Evolutionary conservation across 345 rosid species (phyloP).

Genomic region (Hirschfeldia incana): DNA sequence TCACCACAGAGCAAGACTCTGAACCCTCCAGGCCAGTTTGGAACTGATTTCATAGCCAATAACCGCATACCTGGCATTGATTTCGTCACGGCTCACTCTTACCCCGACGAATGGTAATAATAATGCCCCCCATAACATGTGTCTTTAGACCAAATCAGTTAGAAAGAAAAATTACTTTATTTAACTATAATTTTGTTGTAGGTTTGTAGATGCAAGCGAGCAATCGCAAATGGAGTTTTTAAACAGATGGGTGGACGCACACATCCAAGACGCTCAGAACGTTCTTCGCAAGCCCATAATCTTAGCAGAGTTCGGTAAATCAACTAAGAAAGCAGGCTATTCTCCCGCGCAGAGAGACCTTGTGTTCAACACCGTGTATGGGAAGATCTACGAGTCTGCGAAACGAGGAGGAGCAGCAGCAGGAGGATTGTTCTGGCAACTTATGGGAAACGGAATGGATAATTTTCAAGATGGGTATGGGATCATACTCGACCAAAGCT

Average conservation of each 20-base stretch:
- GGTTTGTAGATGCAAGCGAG: slow-evolving; percentile 62
- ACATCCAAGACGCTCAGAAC: slow-evolving; percentile 72
- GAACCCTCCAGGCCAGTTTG: slow-evolving; percentile 67
- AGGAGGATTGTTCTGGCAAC: slow-evolving; percentile 96
- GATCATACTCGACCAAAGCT: slow-evolving; percentile 54
- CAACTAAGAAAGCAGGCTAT: slow-evolving; percentile 54
- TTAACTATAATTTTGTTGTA: slow-evolving; percentile 25
- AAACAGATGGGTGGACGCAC: slow-evolving; percentile 74
- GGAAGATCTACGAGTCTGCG: slow-evolving; percentile 72
- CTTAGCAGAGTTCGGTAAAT: slow-evolving; percentile 81
- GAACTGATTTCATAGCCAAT: slow-evolving; percentile 88
- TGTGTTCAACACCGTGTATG: slow-evolving; percentile 65
- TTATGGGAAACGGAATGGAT: slow-evolving; percentile 71
- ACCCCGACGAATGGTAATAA: slow-evolving; percentile 91
- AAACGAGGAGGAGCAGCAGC: slow-evolving; percentile 82
- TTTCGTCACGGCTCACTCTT: slow-evolving; percentile 81
- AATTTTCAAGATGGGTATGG: slow-evolving; percentile 85
- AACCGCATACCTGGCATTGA: slow-evolving; percentile 74
- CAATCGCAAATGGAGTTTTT: slow-evolving; percentile 57
- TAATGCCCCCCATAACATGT: not conserved
- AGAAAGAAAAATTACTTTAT: not conserved
- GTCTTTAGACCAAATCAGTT: not conserved
- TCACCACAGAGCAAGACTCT: slow-evolving; percentile 65
- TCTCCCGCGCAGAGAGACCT: slow-evolving; percentile 57
- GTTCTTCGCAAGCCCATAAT: slow-evolving; percentile 76